Percentiles rank a stretch among this genome's conserved stretches.
Conservation (phyloP, 176 grass and related monocot genomes). For the Lolium multiflorum region DNA sequence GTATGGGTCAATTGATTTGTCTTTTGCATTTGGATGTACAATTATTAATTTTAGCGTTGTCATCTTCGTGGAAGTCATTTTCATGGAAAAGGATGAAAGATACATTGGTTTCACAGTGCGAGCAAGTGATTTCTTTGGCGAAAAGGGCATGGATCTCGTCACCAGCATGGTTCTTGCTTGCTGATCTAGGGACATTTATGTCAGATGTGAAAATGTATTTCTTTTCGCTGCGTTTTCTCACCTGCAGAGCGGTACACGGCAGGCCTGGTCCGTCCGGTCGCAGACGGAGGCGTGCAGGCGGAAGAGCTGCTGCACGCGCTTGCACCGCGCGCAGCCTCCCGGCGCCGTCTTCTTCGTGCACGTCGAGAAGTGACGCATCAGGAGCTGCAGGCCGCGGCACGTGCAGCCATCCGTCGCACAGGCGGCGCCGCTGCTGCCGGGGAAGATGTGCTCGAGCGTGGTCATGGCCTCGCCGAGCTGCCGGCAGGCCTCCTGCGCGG, state of each 20-base stretch:
- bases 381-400: constrained; percentile 66
- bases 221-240: constrained; percentile 23
- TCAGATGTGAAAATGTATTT: not conserved
- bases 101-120: not conserved
- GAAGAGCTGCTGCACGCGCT: constrained; percentile 79
- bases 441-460: constrained; percentile 65
- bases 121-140: not conserved
- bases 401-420: constrained; percentile 26
- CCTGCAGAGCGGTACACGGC: constrained; percentile 82
- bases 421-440: not conserved
- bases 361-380: constrained; percentile 60
- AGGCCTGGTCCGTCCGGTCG: constrained; percentile 43
- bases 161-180: constrained; percentile 34
- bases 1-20: not conserved
- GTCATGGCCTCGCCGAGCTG: constrained; percentile 72
- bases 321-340: constrained; percentile 67
- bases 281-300: constrained; percentile 80
- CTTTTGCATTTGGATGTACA: not conserved
- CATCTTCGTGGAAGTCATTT: constrained; percentile 11
- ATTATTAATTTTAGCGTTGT: too few relatives aligned
- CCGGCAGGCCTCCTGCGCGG: constrained; percentile 52
- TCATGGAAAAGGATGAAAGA: constrained; percentile 26
- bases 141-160: constrained; percentile 39
- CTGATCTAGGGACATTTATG: not conserved
- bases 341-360: constrained; percentile 56